phyloP scores from a whole-genome alignment of 208 protist species.

The Wallacemonas rigidus region DNA sequence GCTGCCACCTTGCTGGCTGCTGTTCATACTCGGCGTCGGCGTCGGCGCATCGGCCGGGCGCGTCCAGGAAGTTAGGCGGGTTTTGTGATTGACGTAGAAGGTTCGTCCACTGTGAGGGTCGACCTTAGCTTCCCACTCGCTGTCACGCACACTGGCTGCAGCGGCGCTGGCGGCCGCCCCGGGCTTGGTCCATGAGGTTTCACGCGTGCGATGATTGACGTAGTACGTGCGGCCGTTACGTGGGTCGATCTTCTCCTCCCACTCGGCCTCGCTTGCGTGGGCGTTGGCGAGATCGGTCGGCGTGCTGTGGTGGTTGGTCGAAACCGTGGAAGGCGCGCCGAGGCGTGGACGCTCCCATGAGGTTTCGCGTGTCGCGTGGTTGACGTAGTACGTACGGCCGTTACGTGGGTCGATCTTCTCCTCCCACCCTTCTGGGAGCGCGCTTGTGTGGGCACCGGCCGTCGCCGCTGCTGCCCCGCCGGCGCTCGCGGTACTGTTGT shows the following conservation, averaged over 20 bases:
- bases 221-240: slow-evolving; percentile 46
- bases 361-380: slow-evolving; percentile 41
- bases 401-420: slow-evolving; percentile 29
- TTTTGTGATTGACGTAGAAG: slow-evolving; percentile 83
- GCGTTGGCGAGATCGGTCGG: no score
- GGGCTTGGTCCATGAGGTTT: slow-evolving; percentile 53
- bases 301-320: no score
- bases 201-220: slow-evolving; percentile 50
- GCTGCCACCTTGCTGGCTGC: slow-evolving; percentile 12
- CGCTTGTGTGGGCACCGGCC: background rate
- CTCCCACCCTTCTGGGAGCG: slow-evolving; percentile 34
- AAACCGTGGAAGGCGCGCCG: no score
- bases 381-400: slow-evolving; percentile 39
- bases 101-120: slow-evolving; percentile 48
- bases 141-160: background rate
- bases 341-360: slow-evolving; percentile 28
- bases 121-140: slow-evolving; percentile 45
- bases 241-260: slow-evolving; percentile 36
- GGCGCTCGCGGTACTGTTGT: background rate
- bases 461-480: slow-evolving; percentile 9
- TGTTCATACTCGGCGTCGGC: slow-evolving; percentile 2
- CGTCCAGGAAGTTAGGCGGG: slow-evolving; percentile 62
- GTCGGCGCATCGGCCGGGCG: slow-evolving; percentile 18
- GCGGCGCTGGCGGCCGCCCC: background rate
- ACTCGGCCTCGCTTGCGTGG: slow-evolving; percentile 30